These are phyloP conservation scores for Tetrapisispora phaffii DNA, from an alignment of 805 yeast species.

Conservation along the genomic window DNA sequence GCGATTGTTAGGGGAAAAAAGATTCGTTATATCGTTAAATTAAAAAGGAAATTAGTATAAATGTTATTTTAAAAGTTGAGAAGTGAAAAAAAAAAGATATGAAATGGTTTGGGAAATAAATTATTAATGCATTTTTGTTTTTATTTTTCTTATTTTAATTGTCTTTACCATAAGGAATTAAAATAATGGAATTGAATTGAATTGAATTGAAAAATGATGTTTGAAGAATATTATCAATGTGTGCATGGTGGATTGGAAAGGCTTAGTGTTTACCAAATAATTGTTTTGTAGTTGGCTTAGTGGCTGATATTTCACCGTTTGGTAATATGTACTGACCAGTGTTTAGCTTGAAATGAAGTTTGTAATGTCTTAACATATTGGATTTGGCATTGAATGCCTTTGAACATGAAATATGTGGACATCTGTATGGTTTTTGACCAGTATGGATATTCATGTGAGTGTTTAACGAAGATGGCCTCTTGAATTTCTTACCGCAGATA, in stretches of 20 bases:
- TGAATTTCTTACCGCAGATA: constrained; percentile 68
- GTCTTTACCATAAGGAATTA: no score
- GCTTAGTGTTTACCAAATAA: constrained; percentile 3
- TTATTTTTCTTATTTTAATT: no score
- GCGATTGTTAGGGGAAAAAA: no score
- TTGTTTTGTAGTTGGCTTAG: constrained; percentile 13
- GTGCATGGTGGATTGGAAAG: not conserved
- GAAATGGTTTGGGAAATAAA: not conserved
- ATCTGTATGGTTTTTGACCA: constrained; percentile 81
- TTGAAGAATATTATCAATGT: not conserved
- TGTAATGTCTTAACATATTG: constrained; percentile 25
- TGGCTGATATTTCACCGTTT: constrained; percentile 11
- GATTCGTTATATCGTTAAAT: not conserved
- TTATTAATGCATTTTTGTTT: not conserved
- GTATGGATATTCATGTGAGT: constrained; percentile 79
- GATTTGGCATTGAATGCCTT: constrained; percentile 43
- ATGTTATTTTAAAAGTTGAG: not conserved
- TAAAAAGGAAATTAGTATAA: no score
- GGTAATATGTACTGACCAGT: constrained; percentile 16
- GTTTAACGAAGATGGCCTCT: constrained; percentile 78
- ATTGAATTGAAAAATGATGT: not conserved
- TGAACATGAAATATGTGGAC: constrained; percentile 51
- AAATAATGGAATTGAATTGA: not conserved
- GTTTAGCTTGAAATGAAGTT: constrained; percentile 17
- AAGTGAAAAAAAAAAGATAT: not conserved